Evolutionary conservation across 139 green algal species (phyloP).

Genomic region (Volvox africanus): DNA sequence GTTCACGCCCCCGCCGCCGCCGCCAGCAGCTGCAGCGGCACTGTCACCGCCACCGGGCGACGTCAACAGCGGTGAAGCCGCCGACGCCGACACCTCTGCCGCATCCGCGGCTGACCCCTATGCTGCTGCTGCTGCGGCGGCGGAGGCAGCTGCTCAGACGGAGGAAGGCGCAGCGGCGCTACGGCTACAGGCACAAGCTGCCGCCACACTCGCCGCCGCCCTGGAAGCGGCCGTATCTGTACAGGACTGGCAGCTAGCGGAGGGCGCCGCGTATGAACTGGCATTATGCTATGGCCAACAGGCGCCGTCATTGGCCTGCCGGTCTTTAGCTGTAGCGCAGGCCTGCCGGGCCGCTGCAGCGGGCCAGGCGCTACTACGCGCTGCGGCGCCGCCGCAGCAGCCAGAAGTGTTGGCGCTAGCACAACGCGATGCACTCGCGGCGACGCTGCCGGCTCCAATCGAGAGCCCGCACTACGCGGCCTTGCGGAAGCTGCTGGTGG

Average conservation of each 20-base stretch:
- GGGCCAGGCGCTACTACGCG: slow-evolving; percentile 15
- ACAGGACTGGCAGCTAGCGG: slow-evolving; percentile 44
- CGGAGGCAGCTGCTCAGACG: not conserved
- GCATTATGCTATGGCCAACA: slow-evolving; percentile 43
- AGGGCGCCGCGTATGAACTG: slow-evolving; percentile 46
- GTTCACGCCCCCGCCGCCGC: slow-evolving; percentile 31
- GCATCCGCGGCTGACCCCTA: not conserved
- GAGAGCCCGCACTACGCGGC: slow-evolving; percentile 45
- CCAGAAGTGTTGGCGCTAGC: slow-evolving; percentile 50
- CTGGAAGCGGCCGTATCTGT: not conserved
- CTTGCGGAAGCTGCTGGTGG: slow-evolving; percentile 14
- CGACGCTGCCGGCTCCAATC: slow-evolving; percentile 15
- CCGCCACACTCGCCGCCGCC: slow-evolving; percentile 27
- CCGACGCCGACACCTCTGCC: not conserved
- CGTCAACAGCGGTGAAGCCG: not conserved
- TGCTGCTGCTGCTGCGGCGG: not conserved
- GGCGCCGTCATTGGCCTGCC: not conserved
- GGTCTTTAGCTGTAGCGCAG: slow-evolving; percentile 43
- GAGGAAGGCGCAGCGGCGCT: slow-evolving; percentile 4
- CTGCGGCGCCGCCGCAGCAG: slow-evolving; percentile 49
- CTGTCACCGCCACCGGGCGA: not conserved
- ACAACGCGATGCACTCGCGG: slow-evolving; percentile 26
- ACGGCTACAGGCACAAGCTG: slow-evolving; percentile 33
- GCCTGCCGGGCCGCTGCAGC: slow-evolving; percentile 25
- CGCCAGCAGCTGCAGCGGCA: not conserved